Conservation (phyloP, 2,329 filamentous ascomycete genomes). For the Xenosphaeropsis pyriputrescens region DNA sequence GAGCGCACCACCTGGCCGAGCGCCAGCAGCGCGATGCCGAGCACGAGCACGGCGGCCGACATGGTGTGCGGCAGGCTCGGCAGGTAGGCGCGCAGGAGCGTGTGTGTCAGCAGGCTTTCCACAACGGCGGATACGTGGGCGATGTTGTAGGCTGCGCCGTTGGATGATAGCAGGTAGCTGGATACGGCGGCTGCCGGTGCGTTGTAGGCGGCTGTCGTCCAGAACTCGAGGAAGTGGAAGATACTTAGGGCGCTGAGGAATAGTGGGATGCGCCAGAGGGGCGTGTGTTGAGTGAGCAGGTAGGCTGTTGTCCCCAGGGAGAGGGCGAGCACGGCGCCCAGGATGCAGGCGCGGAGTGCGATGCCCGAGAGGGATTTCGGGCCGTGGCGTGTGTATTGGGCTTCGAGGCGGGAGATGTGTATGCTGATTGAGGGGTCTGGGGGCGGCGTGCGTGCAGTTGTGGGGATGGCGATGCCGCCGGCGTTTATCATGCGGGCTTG, state of each 20-base stretch:
- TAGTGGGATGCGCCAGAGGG: constrained; percentile 45
- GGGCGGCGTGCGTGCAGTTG: not conserved
- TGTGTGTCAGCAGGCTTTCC: constrained; percentile 52
- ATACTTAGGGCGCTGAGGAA: constrained; percentile 55
- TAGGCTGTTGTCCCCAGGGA: constrained; percentile 9
- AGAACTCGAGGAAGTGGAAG: constrained; percentile 97
- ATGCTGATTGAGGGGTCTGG: too few relatives aligned
- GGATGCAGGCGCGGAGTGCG: constrained; percentile 18
- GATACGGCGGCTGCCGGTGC: constrained; percentile 54
- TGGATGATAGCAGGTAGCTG: constrained; percentile 72
- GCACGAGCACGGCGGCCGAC: constrained; percentile 21
- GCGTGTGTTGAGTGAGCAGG: not conserved
- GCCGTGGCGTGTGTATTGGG: too few relatives aligned
- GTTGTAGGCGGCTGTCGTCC: constrained; percentile 75
- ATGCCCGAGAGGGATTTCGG: constrained; percentile 21
- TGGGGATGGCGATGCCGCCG: constrained; percentile 10
- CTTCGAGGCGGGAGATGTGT: too few relatives aligned
- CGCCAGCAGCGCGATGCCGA: constrained; percentile 48
- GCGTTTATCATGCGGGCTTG: not conserved
- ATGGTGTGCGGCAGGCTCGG: constrained; percentile 14
- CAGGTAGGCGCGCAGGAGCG: constrained; percentile 27
- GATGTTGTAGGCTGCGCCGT: constrained; percentile 72
- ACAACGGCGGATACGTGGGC: constrained; percentile 63
- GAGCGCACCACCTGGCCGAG: constrained; percentile 64
- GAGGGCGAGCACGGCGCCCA: constrained; percentile 14